Conservation (phyloP, 352 stramenopile genomes). For the Globisporangium parvum region DNA sequence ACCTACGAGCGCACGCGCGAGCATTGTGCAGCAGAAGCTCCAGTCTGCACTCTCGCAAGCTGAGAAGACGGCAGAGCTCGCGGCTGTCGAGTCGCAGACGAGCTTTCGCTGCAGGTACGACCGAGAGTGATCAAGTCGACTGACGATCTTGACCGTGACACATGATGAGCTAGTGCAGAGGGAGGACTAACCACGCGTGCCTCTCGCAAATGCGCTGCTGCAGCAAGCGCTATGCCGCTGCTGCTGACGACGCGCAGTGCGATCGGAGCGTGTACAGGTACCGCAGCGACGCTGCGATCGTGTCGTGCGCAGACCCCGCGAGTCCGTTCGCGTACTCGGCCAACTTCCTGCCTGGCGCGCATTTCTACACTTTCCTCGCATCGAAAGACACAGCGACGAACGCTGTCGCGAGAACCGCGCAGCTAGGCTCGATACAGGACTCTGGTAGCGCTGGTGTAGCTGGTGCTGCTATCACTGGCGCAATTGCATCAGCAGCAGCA, state of each 20-base stretch:
- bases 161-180: background rate
- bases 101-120: slow-evolving; percentile 15
- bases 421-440: background rate
- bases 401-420: background rate
- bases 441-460: background rate
- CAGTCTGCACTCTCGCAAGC: slow-evolving; percentile 48
- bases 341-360: slow-evolving; percentile 70
- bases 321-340: slow-evolving; percentile 46
- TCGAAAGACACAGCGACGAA: slow-evolving; percentile 23
- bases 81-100: slow-evolving; percentile 9
- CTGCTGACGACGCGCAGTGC: slow-evolving; percentile 5
- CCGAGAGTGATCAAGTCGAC: background rate
- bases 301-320: slow-evolving; percentile 52
- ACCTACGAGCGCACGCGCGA: slow-evolving; percentile 20
- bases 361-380: slow-evolving; percentile 79
- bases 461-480: background rate
- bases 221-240: slow-evolving; percentile 10
- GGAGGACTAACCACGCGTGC: background rate
- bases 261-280: slow-evolving; percentile 44
- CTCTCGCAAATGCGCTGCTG: background rate
- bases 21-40: slow-evolving; percentile 60
- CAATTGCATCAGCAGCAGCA: background rate
- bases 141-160: background rate
- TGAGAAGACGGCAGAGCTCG: slow-evolving; percentile 35
- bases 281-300: slow-evolving; percentile 38